These are phyloP conservation scores for Teratosphaeria epicoccoides DNA, from an alignment of 2,329 filamentous ascomycete species.

Conservation along the genomic window DNA sequence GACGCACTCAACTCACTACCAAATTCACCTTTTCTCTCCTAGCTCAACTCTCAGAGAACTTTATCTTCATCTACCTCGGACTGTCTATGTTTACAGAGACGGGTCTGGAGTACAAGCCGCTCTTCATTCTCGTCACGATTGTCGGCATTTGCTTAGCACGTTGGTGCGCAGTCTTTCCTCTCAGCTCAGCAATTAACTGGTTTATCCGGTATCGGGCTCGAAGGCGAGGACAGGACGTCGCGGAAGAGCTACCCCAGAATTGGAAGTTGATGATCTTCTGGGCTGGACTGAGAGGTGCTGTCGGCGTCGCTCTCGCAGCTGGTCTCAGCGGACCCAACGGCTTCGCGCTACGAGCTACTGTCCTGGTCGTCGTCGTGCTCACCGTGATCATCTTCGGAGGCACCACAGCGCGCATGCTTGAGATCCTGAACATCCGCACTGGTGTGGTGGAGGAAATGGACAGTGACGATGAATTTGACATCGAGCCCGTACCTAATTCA, in stretches of 20 bases:
- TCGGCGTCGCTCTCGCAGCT: constrained; percentile 87
- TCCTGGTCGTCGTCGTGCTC: constrained; percentile 92
- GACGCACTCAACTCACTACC: constrained; percentile 90
- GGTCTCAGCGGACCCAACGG: constrained; percentile 64
- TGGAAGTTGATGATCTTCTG: constrained; percentile 99
- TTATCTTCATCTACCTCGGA: constrained; percentile 98
- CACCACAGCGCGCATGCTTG: constrained; percentile 92
- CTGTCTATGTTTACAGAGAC: constrained; percentile 89
- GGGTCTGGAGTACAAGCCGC: constrained; percentile 78
- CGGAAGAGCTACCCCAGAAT: constrained; percentile 83
- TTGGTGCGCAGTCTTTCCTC: constrained; percentile 88
- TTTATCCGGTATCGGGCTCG: constrained; percentile 78
- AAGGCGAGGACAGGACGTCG: constrained; percentile 62
- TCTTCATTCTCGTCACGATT: constrained; percentile 88
- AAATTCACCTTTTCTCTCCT: constrained; percentile 96
- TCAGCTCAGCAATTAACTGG: constrained; percentile 83
- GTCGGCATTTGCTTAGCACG: constrained; percentile 83
- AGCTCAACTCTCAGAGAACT: constrained; percentile 93
- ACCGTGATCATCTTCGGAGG: constrained; percentile 98
- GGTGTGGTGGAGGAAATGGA: constrained; percentile 95
- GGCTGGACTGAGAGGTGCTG: constrained; percentile 89
- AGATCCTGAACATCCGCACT: constrained; percentile 91
- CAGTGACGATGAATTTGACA: constrained; percentile 97
- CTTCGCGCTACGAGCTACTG: constrained; percentile 77
- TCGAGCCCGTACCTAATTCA: constrained; percentile 58